Evolutionary conservation across 2,329 filamentous ascomycete genomes (phyloP), one percentile per base, ranked within the genome.

Genomic region (Scedosporium boydii): DNA sequence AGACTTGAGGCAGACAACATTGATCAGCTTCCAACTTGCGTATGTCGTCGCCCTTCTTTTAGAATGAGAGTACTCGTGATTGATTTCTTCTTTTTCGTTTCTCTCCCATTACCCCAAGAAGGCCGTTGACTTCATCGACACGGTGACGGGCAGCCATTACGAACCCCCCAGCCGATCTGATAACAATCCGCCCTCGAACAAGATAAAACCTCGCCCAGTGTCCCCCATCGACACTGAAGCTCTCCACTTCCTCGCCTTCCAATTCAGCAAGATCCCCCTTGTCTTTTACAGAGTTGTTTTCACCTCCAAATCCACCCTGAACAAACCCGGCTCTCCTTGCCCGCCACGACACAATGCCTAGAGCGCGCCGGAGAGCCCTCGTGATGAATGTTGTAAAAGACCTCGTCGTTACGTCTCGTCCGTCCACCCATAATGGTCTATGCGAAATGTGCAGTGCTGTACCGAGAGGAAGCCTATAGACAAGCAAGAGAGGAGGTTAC

Each of bases 201-300:
- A 77, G 83, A 44, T 76, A 75, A 64, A 89, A 86, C 14, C 14
- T 81, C 85, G 1, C 87, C 84, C 41, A 84, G 79, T 29, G 77
- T 78, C 1, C 84, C 84, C 86, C 6, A 87, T 89, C 63, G 79
- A 83, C 69, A 76, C 85, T 44, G 84, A 85, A 48, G 83, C 86
- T 0, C 82, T 90, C 9, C 77, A 79, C 59, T 72, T 82, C 12
- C 74, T 88, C 10, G 81, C 80, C 2, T 73, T 77, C 14, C 80
- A 77, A 65, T 81, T 82, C 69, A 74, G 82, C 59, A 69, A 74
- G n/a, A 77, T 89, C 0, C 87, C 87, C 0, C 79, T 88, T 44
- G 75, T 90, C 6, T 80, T 87, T 3, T 89, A 87, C n/a, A 87
- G 87, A 16, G 87, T 90, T 67, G 82, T 88, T 21, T 89, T 88